Evolutionary conservation across 2,329 filamentous ascomycete genomes (phyloP).

Genomic region (Volutella citrinella): DNA sequence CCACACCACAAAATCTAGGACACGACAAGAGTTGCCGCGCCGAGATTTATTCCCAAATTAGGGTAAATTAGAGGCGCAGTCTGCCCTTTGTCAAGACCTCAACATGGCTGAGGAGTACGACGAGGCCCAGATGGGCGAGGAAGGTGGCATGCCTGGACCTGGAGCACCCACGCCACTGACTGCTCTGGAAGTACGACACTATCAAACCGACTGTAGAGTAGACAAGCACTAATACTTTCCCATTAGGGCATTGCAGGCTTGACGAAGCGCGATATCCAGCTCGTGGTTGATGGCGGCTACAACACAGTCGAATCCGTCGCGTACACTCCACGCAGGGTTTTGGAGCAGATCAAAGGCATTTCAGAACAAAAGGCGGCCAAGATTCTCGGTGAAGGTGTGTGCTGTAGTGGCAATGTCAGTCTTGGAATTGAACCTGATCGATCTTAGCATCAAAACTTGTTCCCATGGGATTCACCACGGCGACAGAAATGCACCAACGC

Average conservation of each 20-base stretch:
- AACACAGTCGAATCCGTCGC: conserved; percentile 96
- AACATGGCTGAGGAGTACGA: conserved; percentile 59
- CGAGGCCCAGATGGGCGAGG: conserved; percentile 63
- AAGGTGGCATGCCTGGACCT: conserved; percentile 71
- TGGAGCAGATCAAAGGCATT: conserved; percentile 97
- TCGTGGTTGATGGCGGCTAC: conserved; percentile 87
- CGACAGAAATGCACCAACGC: conserved; percentile 97
- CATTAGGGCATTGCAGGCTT: conserved; percentile 85
- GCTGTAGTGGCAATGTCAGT: neutral
- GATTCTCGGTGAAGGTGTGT: conserved; percentile 78
- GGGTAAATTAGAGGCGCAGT: too few relatives aligned
- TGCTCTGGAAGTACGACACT: conserved; percentile 71
- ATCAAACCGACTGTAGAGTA: too few relatives aligned
- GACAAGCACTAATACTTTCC: too few relatives aligned
- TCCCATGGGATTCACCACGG: conserved; percentile 98
- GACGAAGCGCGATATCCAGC: conserved; percentile 92
- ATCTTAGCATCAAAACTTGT: conserved; percentile 85
- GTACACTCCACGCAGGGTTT: conserved; percentile 77
- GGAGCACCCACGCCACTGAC: conserved; percentile 89
- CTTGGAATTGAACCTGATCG: conserved; percentile 8
- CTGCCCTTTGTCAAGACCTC: neutral
- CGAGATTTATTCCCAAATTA: too few relatives aligned
- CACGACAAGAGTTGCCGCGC: too few relatives aligned
- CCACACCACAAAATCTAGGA: too few relatives aligned
- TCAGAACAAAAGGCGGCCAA: conserved; percentile 96